Percentiles rank a stretch among this genome's conserved stretches.
These are phyloP conservation scores for Jatropha multifida DNA, from an alignment of 441 rosid species.

Conservation along the genomic window DNA sequence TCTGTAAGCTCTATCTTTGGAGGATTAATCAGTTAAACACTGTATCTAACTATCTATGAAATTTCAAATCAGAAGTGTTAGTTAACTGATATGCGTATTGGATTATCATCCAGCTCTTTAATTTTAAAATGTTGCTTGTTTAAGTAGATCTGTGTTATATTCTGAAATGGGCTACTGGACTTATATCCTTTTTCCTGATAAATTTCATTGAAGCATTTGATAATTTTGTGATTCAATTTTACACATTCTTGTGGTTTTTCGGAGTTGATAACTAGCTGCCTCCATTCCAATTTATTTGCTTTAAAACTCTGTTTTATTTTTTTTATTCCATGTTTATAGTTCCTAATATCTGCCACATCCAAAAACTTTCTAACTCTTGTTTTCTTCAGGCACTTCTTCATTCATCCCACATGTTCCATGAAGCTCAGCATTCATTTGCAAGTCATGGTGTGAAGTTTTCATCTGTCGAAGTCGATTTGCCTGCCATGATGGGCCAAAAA, in stretches of 20 bases:
- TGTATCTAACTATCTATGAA: not conserved
- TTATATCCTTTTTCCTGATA: not conserved
- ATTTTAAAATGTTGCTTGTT: not conserved
- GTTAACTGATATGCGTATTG: not conserved
- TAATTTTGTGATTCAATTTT: not conserved
- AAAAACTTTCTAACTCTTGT: not conserved
- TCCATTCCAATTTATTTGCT: not conserved
- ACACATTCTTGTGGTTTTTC: not conserved
- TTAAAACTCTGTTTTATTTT: not conserved
- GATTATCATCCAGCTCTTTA: not conserved
- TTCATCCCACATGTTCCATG: conserved; percentile 98
- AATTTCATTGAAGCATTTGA: not conserved
- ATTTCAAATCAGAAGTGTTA: not conserved
- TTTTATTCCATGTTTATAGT: not conserved
- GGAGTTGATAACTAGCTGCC: not conserved
- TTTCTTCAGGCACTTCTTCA: conserved; percentile 82
- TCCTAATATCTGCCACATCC: not conserved
- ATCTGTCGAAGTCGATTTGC: conserved; percentile 88
- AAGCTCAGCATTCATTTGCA: conserved; percentile 85
- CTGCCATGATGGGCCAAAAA: conserved; percentile 95
- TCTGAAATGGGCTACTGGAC: not conserved
- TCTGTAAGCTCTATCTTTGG: not conserved
- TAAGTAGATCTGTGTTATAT: not conserved
- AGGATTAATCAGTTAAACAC: not conserved
- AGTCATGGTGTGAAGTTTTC: conserved; percentile 89